Percentiles rank a stretch among this genome's conserved stretches.
These are phyloP conservation scores for Clonostachys byssicola DNA, from an alignment of 2,329 filamentous ascomycete genomes.

Conservation along the genomic window DNA sequence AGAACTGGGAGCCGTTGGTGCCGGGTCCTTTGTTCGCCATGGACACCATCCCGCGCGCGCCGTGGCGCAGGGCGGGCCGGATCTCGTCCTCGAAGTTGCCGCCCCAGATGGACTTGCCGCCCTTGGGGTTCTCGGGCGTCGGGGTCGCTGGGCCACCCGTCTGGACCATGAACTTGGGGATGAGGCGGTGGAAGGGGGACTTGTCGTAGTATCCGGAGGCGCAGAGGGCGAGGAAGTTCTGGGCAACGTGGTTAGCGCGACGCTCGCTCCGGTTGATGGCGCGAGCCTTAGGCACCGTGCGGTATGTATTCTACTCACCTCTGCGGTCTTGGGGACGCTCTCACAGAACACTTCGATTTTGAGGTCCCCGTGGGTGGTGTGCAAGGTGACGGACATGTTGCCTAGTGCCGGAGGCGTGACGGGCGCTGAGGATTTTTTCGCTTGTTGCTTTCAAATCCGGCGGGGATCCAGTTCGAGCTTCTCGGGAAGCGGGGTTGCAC, in stretches of 20 bases:
- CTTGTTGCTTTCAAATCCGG: neutral
- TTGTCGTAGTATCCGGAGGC: conserved; percentile 72
- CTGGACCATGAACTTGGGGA: conserved; percentile 78
- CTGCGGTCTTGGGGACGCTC: conserved; percentile 85
- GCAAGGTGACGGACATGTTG: conserved; percentile 66
- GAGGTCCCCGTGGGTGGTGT: conserved; percentile 84
- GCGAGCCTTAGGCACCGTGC: neutral
- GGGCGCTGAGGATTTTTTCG: neutral
- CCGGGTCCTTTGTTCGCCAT: conserved; percentile 77
- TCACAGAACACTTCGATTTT: conserved; percentile 98
- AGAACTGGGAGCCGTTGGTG: conserved; percentile 79
- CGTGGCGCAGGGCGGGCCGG: conserved; percentile 63
- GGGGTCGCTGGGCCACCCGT: conserved; percentile 60
- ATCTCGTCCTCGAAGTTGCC: conserved; percentile 78
- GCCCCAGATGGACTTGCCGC: conserved; percentile 70
- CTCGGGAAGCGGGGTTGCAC: no score
- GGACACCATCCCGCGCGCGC: conserved; percentile 64
- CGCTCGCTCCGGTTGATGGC: neutral
- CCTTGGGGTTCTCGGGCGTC: conserved; percentile 58
- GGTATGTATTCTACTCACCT: conserved; percentile 43
- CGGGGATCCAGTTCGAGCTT: no score
- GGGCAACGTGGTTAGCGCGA: conserved; percentile 4
- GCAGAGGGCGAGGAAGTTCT: conserved; percentile 87
- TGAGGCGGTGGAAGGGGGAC: conserved; percentile 76
- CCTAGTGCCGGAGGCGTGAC: neutral